Conservation (phyloP, 148 eudicot species). For the Limonium bicolor region DNA sequence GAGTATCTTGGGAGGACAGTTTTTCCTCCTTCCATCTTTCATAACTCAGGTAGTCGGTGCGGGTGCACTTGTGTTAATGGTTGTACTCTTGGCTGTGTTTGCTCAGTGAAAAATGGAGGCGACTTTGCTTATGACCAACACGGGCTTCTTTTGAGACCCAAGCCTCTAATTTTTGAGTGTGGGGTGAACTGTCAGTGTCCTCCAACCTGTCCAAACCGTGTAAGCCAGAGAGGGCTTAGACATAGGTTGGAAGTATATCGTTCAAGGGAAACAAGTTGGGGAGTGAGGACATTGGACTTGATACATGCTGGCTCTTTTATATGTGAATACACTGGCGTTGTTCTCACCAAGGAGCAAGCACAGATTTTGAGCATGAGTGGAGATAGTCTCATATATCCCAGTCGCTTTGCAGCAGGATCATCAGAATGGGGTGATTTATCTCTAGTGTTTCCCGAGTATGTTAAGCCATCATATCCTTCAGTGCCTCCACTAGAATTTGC, state of each 20-base stretch:
- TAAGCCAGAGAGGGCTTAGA: slow-evolving; percentile 63
- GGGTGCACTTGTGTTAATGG: slow-evolving; percentile 64
- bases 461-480: slow-evolving; percentile 50
- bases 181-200: slow-evolving; percentile 62
- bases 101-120: slow-evolving; percentile 67
- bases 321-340: slow-evolving; percentile 78
- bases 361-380: slow-evolving; percentile 52
- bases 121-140: slow-evolving; percentile 61
- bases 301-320: slow-evolving; percentile 84
- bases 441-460: slow-evolving; percentile 38
- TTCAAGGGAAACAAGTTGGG: slow-evolving; percentile 86
- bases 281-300: slow-evolving; percentile 69
- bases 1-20: slow-evolving; percentile 42
- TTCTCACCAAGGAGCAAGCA: slow-evolving; percentile 67
- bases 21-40: slow-evolving; percentile 50
- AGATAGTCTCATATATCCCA: slow-evolving; percentile 63
- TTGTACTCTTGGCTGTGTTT: slow-evolving; percentile 42
- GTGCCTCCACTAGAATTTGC: slow-evolving; percentile 76
- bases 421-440: slow-evolving; percentile 83
- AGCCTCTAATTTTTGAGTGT: slow-evolving; percentile 80
- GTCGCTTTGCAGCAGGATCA: slow-evolving; percentile 65
- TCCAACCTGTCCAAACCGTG: slow-evolving; percentile 73
- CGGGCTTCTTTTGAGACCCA: slow-evolving; percentile 67
- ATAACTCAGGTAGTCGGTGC: slow-evolving; percentile 12
- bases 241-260: slow-evolving; percentile 70